Evolutionary conservation across 768 basidiomycete genomes (phyloP).

Genomic region (Agaricus sinodeliciosus): DNA sequence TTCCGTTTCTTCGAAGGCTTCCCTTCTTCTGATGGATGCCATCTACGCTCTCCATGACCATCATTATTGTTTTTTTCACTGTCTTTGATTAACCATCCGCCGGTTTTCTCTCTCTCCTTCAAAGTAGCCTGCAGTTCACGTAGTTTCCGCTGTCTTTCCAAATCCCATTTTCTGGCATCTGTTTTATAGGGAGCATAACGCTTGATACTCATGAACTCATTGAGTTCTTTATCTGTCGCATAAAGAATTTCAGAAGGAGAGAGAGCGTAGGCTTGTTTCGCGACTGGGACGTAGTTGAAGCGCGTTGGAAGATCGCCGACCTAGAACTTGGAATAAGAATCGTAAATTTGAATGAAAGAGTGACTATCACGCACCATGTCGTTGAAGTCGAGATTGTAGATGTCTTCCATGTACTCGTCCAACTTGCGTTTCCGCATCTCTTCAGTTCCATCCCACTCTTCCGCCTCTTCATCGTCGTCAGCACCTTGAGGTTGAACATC

Average conservation of each 20-base stretch:
- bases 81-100: constrained; percentile 13
- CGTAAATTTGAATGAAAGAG: not conserved
- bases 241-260: constrained; percentile 82
- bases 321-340: constrained; percentile 30
- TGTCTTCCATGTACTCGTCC: constrained; percentile 86
- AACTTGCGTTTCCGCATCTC: constrained; percentile 81
- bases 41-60: constrained; percentile 14
- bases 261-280: constrained; percentile 50
- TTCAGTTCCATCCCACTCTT: constrained; percentile 84
- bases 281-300: constrained; percentile 69
- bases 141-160: constrained; percentile 55
- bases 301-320: constrained; percentile 86
- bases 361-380: constrained; percentile 63
- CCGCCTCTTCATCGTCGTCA: constrained; percentile 20
- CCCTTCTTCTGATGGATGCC: constrained; percentile 13
- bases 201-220: constrained; percentile 85
- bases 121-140: constrained; percentile 67
- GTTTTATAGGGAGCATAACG: constrained; percentile 81
- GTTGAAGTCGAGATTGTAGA: constrained; percentile 91
- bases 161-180: constrained; percentile 48
- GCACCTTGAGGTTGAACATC: constrained; percentile 23
- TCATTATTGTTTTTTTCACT: constrained; percentile 11
- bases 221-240: constrained; percentile 90
- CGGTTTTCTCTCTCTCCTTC: constrained; percentile 25
- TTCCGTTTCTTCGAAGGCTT: constrained; percentile 28